Evolutionary conservation across 176 grass and related monocot species (phyloP).

Genomic region (Saccharum officinarum): DNA sequence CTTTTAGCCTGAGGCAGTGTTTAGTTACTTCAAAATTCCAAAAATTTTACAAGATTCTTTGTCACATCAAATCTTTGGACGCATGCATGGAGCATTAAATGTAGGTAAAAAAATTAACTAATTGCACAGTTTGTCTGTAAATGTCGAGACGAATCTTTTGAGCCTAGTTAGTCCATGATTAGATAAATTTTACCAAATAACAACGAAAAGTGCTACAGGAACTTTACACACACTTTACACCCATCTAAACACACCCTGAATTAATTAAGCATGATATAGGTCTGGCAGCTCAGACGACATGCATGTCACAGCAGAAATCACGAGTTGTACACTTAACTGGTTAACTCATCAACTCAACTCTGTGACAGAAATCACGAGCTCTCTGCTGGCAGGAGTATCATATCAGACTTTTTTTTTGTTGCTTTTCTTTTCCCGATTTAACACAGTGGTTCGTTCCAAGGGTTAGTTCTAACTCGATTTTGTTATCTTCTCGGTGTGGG

Average conservation of each 20-base stretch:
- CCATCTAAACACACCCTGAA: too few relatives aligned
- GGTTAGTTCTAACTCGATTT: constrained; percentile 34
- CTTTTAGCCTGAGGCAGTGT: not conserved
- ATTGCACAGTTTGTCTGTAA: too few relatives aligned
- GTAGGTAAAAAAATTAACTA: too few relatives aligned
- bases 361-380: not conserved
- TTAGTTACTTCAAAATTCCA: too few relatives aligned
- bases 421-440: not conserved
- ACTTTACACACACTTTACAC: too few relatives aligned
- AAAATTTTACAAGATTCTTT: too few relatives aligned
- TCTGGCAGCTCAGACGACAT: not conserved
- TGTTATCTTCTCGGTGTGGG: constrained; percentile 5
- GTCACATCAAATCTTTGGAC: too few relatives aligned
- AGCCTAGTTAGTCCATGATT: too few relatives aligned
- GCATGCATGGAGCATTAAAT: too few relatives aligned
- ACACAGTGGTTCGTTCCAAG: not conserved
- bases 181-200: too few relatives aligned
- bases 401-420: not conserved
- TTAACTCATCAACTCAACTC: not conserved
- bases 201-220: too few relatives aligned
- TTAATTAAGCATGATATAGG: not conserved
- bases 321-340: not conserved
- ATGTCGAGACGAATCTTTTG: too few relatives aligned
- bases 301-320: not conserved
- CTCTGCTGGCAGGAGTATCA: not conserved